Base-by-base conservation (phyloP, 495 filamentous ascomycete genomes). In the Xylaria acuta region DNA sequence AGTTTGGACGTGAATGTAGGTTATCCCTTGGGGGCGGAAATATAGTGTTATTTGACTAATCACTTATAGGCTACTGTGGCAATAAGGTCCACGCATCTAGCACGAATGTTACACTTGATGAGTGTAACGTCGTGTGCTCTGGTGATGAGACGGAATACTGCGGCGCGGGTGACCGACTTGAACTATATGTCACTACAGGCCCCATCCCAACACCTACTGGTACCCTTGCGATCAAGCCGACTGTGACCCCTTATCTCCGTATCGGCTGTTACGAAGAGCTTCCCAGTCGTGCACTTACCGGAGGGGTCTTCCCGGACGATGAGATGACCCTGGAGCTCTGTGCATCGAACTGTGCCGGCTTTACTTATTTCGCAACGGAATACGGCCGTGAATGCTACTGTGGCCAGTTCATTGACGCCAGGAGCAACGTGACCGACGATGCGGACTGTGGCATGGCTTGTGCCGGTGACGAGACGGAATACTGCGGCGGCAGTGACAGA, bases 71-170 rank as follows among this genome's bases (percentile, higher is more conserved):
- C 75, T 89, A 83, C 67, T 89, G 86, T 74, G 86, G 86, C 34
- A 84, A 88, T 76, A 75, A 75, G 41, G 78, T 87, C 9, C 63
- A 81, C 18, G 41, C 81, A 22, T 79, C 74, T 69, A 87, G 82
- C 79, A 74, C 72, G 34, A 73, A 81, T 22, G 80, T 84, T 40
- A 72, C 74, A 34, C 68, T 81, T 16, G 70, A 69, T n/a, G 85
- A 89, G 27, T 89, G 85, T 74, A 84, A 80, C 72, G 84, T 86
- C 78, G 67, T 82, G n/a, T 88, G 85, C 74, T 77, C 78, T n/a
- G 86, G 85, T 30, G 81, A 86, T 56, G 62, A 71, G 20, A 77
- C 71, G 14, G 79, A 85, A 64, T 85, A 80, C 75, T 87, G 85
- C 72, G 85, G 85, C 27, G 82, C 78, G 8, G 79, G 83, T 20